Conservation (phyloP, 2,329 filamentous ascomycete species). For the Penicillium sp. region DNA sequence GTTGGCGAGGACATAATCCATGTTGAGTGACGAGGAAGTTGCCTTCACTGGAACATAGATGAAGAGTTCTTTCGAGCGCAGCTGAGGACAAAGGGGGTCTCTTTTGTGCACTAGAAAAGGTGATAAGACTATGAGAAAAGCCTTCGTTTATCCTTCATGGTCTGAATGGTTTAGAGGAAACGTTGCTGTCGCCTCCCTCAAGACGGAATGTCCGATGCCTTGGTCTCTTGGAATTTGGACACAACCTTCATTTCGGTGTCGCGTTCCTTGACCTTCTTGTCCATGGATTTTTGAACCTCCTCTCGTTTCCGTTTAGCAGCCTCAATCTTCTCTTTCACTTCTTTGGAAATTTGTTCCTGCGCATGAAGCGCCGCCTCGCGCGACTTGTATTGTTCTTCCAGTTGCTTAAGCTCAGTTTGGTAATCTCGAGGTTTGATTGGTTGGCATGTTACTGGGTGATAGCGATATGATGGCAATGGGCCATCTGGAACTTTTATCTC, state of each 20-base stretch:
- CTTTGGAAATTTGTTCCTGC: conserved; percentile 32
- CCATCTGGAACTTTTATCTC: conserved; percentile 34
- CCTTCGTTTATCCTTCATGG: background rate
- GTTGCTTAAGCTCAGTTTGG: conserved; percentile 25
- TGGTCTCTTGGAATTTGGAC: conserved; percentile 36
- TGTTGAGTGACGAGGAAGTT: background rate
- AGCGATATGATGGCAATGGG: conserved; percentile 27
- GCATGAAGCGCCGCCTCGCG: conserved; percentile 30
- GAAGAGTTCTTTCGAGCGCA: background rate
- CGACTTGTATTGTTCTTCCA: conserved; percentile 32
- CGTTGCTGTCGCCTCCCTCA: conserved; percentile 9
- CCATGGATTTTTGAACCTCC: conserved; percentile 34
- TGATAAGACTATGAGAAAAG: background rate
- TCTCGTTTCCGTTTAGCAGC: conserved; percentile 33
- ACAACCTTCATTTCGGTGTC: conserved; percentile 38
- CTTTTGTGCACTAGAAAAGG: background rate
- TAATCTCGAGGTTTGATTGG: conserved; percentile 27
- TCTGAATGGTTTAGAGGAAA: background rate
- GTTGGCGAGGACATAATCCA: background rate
- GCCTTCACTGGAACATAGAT: background rate
- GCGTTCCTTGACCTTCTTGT: conserved; percentile 38
- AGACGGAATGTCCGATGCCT: conserved; percentile 25
- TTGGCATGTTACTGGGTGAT: conserved; percentile 34
- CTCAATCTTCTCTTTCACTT: conserved; percentile 32
- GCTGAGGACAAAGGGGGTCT: background rate